A percentile compares a stretch with the other conserved stretches of the same genome.
Conservation (phyloP, 345 rosid species). For the Syzygium aromaticum region DNA sequence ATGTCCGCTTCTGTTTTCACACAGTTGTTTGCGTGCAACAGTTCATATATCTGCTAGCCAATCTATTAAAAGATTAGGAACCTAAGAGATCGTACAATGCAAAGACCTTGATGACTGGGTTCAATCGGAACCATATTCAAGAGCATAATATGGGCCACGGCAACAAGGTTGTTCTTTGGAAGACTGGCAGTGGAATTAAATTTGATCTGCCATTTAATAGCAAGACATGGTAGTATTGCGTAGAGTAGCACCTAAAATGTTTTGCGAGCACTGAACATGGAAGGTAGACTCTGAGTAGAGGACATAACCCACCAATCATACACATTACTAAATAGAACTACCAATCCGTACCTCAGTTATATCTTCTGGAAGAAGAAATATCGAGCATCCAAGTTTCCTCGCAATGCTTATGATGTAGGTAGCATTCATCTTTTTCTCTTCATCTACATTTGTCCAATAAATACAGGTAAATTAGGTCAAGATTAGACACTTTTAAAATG, state of each 20-base stretch:
- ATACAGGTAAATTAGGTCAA: neutral
- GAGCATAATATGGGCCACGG: neutral
- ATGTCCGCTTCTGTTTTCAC: neutral
- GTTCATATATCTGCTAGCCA: neutral
- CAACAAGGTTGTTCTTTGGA: neutral
- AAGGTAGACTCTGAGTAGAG: neutral
- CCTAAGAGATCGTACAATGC: neutral
- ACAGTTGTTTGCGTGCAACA: neutral
- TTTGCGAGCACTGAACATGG: neutral
- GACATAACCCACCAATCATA: neutral
- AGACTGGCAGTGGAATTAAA: neutral
- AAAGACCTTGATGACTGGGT: neutral
- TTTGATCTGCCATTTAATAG: neutral
- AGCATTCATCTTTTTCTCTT: constrained; percentile 96
- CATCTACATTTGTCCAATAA: constrained; percentile 35
- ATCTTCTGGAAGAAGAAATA: constrained; percentile 95
- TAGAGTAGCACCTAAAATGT: neutral
- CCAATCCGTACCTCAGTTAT: constrained; percentile 59
- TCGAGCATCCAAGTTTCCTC: constrained; percentile 91
- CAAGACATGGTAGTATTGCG: neutral
- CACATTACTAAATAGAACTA: neutral
- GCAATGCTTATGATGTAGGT: constrained; percentile 91
- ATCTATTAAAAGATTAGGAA: neutral
- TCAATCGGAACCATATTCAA: neutral
- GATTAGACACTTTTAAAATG: neutral